Evolutionary conservation across 202 grass and related monocot genomes (phyloP).

Genomic region (Saccharum hybrid): DNA sequence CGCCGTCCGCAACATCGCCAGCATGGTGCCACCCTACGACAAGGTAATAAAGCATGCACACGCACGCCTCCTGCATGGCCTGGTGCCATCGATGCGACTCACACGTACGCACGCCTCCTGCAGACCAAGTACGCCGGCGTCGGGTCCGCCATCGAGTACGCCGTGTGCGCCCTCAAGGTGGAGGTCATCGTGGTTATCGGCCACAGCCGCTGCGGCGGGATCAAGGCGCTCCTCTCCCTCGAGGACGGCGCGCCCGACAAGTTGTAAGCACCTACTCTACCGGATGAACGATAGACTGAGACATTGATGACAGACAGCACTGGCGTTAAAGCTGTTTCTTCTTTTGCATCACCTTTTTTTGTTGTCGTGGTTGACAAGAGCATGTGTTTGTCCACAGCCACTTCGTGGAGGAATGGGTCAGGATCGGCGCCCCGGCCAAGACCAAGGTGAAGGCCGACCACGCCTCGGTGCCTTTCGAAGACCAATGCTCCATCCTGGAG

Average conservation of each 20-base stretch:
- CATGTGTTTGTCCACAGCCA: slow-evolving; percentile 65
- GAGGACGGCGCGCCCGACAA: slow-evolving; percentile 62
- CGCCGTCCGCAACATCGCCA: slow-evolving; percentile 92
- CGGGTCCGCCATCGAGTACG: slow-evolving; percentile 91
- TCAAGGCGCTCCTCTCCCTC: slow-evolving; percentile 88
- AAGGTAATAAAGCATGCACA: slow-evolving; percentile 42
- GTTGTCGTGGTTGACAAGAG: background rate
- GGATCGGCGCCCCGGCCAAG: slow-evolving; percentile 66
- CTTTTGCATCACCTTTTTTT: background rate
- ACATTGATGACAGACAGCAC: background rate
- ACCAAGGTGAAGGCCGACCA: slow-evolving; percentile 61
- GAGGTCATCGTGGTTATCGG: slow-evolving; percentile 88
- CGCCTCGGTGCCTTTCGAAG: slow-evolving; percentile 49
- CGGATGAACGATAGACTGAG: background rate
- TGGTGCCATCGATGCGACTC: too few species aligned
- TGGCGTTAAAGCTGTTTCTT: background rate
- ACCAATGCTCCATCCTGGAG: slow-evolving; percentile 74
- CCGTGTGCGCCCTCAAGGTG: slow-evolving; percentile 80
- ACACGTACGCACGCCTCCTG: background rate
- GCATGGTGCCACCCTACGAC: slow-evolving; percentile 78
- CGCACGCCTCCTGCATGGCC: background rate
- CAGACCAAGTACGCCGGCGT: slow-evolving; percentile 65
- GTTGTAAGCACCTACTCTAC: slow-evolving; percentile 64
- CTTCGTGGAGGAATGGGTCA: slow-evolving; percentile 96
- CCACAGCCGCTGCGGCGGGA: slow-evolving; percentile 97